Evolutionary conservation across 352 stramenopile species (phyloP), one percentile per base, ranked within the genome.

Genomic region (Globisporangium rhizosaccharum): DNA sequence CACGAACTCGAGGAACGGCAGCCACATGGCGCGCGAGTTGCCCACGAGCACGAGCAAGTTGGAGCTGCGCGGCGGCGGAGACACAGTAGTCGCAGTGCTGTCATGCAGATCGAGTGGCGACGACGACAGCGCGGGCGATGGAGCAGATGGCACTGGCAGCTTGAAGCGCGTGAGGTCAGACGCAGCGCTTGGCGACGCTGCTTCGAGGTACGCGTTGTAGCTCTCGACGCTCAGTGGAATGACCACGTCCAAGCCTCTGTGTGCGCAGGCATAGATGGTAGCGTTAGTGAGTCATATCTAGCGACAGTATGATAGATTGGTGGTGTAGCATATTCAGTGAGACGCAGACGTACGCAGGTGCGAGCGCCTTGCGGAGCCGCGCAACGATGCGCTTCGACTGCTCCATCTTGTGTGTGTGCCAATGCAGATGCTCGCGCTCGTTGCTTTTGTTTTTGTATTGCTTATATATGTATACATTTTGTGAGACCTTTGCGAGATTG

Each of bases 21-120:
- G 18, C 81, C 81, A 91, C 30, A 89, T 51, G 11, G 64, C 59
- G 39, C 68, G 73, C 33, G 79, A 87, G 64, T 91, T 89, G 51
- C 81, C 81, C 51, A 91, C 64, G 52, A 91, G 71, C 51, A 89
- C 63, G n/a, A 91, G 47, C 30, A 87, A 70, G 63, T 85, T 72
- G 23, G 76, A 73, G 14, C 52, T 55, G 42, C 65, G 63, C 23
- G 53, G n/a, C 25, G 53, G 61, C 8, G 18, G 15, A 18, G 23
- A 20, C 20, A 11, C 12, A 7, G 47, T 25, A 45, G 51, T 54
- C 17, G 20, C 47, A 10, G 56, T 44, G 7, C 46, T 10, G 5
- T 36, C 63, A n/a, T 8, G 36, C 11, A 15, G 56, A 39, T 2
- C 15, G n/a, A 47, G 42, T 9, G 42, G 42, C 6, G 42, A 18